Evolutionary conservation across 2,329 filamentous ascomycete genomes (phyloP), one percentile per base, ranked within the genome.

Genomic region (Aspergillus sp.): DNA sequence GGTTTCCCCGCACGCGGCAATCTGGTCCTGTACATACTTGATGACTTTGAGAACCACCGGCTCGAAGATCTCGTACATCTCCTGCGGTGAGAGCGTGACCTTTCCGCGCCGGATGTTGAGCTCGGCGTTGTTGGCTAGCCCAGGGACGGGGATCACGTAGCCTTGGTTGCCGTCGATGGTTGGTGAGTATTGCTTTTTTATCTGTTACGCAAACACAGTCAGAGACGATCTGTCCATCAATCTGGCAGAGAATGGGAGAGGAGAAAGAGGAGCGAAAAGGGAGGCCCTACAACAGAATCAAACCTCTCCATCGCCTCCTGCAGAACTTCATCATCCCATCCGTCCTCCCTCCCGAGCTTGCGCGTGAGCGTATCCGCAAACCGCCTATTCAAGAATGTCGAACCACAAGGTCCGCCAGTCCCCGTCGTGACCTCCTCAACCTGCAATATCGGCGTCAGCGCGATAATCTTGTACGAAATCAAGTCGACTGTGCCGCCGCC

Each of bases 1-100:
- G 59, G 89, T 86, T 41, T 85, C 84, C 69, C 82, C 82, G 39
- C 83, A 84, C 15, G 82, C 82, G 75, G 86, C 84, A 63, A 70
- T 59, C 44, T 70, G 68, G 22, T 56, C 40, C 27, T 59, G 56
- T 5, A 71, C 65, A 7, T 59, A 46, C 9, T 51, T 50, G 37
- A 70, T 50, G 0, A 64, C 61, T 24, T 61, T 44, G 8, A 70
- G 46, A 33, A 53, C 44, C 17, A 66, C 56, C 3, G 66, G 66
- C 5, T 59, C 30, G 37, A 71, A 70, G 2, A 72, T 46, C 3
- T 58, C 39, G 9, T 51, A 42, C 54, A 70, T 60, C 19, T 66
- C 59, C 1, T 55, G 19, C 0, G 61, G 62, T 2, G 51, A 60
- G 5, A 70, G 44, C 5, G 47, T 62, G 3, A 72, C 17, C 30